phyloP scores from a whole-genome alignment of 2,329 filamentous ascomycete genomes.

The Grosmannia clavigera region DNA sequence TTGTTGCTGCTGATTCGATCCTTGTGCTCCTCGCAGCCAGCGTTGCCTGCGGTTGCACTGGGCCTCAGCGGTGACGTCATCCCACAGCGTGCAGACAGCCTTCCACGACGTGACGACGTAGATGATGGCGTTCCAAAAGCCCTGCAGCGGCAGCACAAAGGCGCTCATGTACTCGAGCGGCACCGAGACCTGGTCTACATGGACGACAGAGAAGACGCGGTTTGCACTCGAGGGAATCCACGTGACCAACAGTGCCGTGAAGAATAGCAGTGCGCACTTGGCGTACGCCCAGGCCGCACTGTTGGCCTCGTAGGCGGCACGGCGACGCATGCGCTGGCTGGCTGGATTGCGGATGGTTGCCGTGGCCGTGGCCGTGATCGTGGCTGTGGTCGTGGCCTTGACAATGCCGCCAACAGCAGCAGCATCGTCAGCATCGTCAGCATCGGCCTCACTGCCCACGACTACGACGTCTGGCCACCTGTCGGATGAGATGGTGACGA shows the following conservation, averaged over 20 bases:
- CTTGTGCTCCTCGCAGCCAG: background rate
- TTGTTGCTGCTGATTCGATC: background rate
- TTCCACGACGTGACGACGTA: constrained; percentile 59
- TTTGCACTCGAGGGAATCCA: constrained; percentile 72
- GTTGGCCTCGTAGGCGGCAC: constrained; percentile 38
- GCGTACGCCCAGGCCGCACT: constrained; percentile 58
- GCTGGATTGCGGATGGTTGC: constrained; percentile 10
- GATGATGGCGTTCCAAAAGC: constrained; percentile 74
- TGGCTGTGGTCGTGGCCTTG: background rate
- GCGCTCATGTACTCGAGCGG: constrained; percentile 58
- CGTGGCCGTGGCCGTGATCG: background rate
- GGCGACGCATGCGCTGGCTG: constrained; percentile 18
- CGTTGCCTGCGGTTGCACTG: constrained; percentile 6
- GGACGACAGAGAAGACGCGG: constrained; percentile 56
- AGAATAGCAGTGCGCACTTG: constrained; percentile 60
- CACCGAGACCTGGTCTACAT: constrained; percentile 38
- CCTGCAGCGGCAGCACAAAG: constrained; percentile 67
- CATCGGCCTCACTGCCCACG: background rate
- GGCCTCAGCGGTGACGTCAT: constrained; percentile 18
- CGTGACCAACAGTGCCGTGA: constrained; percentile 56
- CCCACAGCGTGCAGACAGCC: constrained; percentile 40
- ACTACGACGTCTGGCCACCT: constrained; percentile 8
- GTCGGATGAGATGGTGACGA: constrained; percentile 36
- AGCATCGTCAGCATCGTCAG: background rate
- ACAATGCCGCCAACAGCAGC: no score